A percentile compares a stretch with the other conserved stretches of the same genome.
Conservation (phyloP, 2,329 filamentous ascomycete species). For the Colletotrichum tropicicola region DNA sequence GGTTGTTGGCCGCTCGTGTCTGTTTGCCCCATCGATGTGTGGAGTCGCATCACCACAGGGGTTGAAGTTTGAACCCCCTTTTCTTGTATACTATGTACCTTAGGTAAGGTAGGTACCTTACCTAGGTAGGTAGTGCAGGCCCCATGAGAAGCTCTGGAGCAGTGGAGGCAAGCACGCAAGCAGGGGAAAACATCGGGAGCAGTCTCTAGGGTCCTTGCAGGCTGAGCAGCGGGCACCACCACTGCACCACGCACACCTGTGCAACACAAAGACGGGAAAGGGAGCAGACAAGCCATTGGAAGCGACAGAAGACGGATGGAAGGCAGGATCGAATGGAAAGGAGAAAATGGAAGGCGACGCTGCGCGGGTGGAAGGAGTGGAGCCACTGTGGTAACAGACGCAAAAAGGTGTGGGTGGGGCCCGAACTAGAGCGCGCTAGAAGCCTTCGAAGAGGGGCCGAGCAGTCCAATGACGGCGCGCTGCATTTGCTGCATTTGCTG, state of each 20-base stretch:
- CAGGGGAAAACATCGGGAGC: too few species aligned
- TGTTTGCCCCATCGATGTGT: background rate
- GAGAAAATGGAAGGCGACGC: background rate
- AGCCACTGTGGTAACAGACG: too few species aligned
- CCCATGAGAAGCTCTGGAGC: too few species aligned
- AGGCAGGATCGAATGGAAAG: background rate
- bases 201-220: too few species aligned
- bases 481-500: background rate
- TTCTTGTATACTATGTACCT: too few species aligned
- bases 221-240: too few species aligned
- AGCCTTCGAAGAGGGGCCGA: slow-evolving; percentile 10
- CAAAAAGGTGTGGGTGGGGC: slow-evolving; percentile 7
- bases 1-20: too few species aligned
- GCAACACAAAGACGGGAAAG: background rate
- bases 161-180: too few species aligned
- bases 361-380: too few species aligned
- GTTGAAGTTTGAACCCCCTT: background rate
- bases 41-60: slow-evolving; percentile 4
- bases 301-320: slow-evolving; percentile 7
- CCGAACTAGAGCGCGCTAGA: slow-evolving; percentile 22
- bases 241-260: background rate
- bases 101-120: too few species aligned
- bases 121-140: too few species aligned
- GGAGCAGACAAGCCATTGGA: background rate
- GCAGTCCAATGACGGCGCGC: slow-evolving; percentile 1